Base-by-base conservation (phyloP, 2,329 filamentous ascomycete genomes). In the Ophiostoma novo-ulmi region DNA sequence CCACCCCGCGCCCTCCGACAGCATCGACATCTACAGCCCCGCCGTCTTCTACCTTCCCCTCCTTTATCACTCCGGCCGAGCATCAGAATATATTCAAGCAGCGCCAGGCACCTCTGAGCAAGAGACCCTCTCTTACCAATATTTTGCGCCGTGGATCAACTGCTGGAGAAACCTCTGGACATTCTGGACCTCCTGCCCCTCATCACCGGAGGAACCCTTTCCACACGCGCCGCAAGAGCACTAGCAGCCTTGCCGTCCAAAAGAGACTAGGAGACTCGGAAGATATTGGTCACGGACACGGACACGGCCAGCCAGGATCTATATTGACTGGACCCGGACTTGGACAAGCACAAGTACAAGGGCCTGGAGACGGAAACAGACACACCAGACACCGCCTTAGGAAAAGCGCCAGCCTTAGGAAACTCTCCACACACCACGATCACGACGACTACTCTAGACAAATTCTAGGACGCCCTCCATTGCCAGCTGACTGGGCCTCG, bases 401-500 rank as follows among this genome's bases (percentile, higher is more conserved):
- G 17, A 26, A 22, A 26, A 58, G 52, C 22, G 11, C 52, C n/a
- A 58, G 52, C 7, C 52, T 58, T 5, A 31, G 52, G 52, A 58
- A 58, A 26, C 52, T 58, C 22, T 10, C 13, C 2, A 17, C 52
- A 8, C n/a, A 58, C 52, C n/a, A 55, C 48, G 48, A 48, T 17
- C 44, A 48, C 44, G 20, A 17, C 44, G 55, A 20, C 35, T 14
- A 38, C 8, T 31, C 26, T 7, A 31, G 61, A 64, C 55, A 61
- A n/a, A 35, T 2, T 3, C 26, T 61, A 31, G 55, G n/a, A 22
- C 61, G 26, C 11, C 61, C 61, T 31, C 61, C 61, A 17, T 17
- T 64, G 31, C 61, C 61, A 17, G 61, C 31, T 38, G 61, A 64
- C 61, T 64, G 61, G 61, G 61, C 61, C 31, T 35, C 61, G 31